Evolutionary conservation across 257 asterid genomes (phyloP), one percentile per base, ranked within the genome.

Genomic region (Solanum medicagineum): DNA sequence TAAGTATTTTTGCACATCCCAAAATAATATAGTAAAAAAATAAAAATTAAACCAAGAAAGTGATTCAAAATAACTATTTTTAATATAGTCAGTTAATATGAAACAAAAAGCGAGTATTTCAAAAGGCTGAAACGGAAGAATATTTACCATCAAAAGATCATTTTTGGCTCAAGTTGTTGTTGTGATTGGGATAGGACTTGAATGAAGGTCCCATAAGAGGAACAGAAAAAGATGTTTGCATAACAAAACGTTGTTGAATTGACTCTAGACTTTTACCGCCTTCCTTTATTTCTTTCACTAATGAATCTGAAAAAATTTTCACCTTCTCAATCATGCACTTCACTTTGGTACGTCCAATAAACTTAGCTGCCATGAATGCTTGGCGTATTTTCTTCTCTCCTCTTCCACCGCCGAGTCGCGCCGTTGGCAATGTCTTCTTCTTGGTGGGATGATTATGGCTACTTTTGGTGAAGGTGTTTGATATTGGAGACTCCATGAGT

Each of bases 181-280:
- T 65, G 71, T 65, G 2, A 65, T 26, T 65, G 42, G 10, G 36
- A 1, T 14, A 15, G 57, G 20, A 54, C 16, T 65, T 65, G 42
- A 26, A 26, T 19, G 71, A 0, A 65, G 40, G 71, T 66, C 36
- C 92, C 97, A 94, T 88, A 4, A 92, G 96, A 0, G 98, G 98
- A 70, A 95, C 83, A 0, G 96, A 94, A 32, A 93, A 92, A 8
- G 96, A 94, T 15, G 94, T 87, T 75, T 94, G 97, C 55, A 92
- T 60, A 40, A 92, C 69, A 71, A 94, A 17, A 29, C 92, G 88
- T 74, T 93, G 97, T 4, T 91, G 96, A 85, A 87, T 89, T 1
- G 96, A 79, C 73, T 92, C 90, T 12, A 91, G 60, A 14, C 90
- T 36, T 14, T 86, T 81, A 29, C 91, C 84, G 13, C 93, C 94